Evolutionary conservation across 805 yeast species (phyloP).

Genomic region (Lachancea lanzarotensis): DNA sequence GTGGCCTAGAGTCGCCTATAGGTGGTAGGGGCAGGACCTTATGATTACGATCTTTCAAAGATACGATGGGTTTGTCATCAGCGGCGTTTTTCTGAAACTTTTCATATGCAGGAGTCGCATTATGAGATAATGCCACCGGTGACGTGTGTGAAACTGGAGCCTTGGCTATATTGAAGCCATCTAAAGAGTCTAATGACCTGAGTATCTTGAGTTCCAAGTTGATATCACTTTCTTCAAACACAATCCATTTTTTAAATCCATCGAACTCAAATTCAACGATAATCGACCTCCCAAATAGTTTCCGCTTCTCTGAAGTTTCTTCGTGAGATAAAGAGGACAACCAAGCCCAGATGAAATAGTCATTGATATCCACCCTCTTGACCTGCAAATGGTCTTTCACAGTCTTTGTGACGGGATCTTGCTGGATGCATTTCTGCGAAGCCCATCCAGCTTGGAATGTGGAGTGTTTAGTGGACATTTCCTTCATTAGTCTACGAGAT

Average conservation of each 20-base stretch:
- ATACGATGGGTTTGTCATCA: not conserved
- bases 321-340: conserved; percentile 69
- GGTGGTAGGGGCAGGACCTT: not conserved
- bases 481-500: conserved; percentile 50
- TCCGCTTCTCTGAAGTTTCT: conserved; percentile 56
- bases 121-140: conserved; percentile 4
- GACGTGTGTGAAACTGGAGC: not conserved
- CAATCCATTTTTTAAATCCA: conserved; percentile 72
- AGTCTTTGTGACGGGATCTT: conserved; percentile 26
- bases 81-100: conserved; percentile 17
- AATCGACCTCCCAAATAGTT: conserved; percentile 71
- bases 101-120: conserved; percentile 22
- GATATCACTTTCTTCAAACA: conserved; percentile 61
- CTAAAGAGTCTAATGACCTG: conserved; percentile 18
- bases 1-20: not conserved
- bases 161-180: conserved; percentile 4
- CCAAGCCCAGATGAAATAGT: conserved; percentile 91
- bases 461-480: conserved; percentile 36
- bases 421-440: conserved; percentile 22
- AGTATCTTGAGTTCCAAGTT: conserved; percentile 20
- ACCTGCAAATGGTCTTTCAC: conserved; percentile 10
- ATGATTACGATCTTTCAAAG: not conserved
- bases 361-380: conserved; percentile 63
- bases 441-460: conserved; percentile 40
- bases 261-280: conserved; percentile 76